These are phyloP conservation scores for Nitzschia sp. DNA, from an alignment of 108 stramenopile genomes.

Conservation along the genomic window DNA sequence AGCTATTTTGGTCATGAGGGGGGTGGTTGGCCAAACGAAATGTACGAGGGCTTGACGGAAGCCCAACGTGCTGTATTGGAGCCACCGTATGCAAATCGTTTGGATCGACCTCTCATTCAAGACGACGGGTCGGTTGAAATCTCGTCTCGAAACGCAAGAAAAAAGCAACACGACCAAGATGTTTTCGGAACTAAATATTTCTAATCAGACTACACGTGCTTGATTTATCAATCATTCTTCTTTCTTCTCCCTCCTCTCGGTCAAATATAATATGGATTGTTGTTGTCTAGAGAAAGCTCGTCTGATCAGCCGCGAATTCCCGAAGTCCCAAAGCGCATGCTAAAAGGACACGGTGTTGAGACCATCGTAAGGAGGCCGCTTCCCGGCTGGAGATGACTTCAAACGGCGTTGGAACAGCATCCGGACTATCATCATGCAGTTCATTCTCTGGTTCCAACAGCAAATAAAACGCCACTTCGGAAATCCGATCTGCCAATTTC, in stretches of 20 bases:
- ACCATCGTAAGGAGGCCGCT: slow-evolving; percentile 50
- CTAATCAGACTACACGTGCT: slow-evolving; percentile 33
- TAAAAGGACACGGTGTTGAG: slow-evolving; percentile 52
- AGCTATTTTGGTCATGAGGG: slow-evolving; percentile 83
- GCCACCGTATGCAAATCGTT: slow-evolving; percentile 87
- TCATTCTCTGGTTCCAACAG: slow-evolving; percentile 35
- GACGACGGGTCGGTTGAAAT: slow-evolving; percentile 69
- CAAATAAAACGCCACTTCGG: slow-evolving; percentile 50
- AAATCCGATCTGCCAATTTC: slow-evolving; percentile 48
- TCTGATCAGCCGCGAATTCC: slow-evolving; percentile 32
- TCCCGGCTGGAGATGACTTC: slow-evolving; percentile 40
- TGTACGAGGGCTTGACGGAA: slow-evolving; percentile 78
- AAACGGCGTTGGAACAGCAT: not conserved
- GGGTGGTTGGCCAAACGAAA: slow-evolving; percentile 73
- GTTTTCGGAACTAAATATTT: slow-evolving; percentile 91
- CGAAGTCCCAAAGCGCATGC: slow-evolving; percentile 52
- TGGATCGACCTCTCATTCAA: slow-evolving; percentile 80
- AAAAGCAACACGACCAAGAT: slow-evolving; percentile 80
- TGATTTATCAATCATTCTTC: too few relatives aligned
- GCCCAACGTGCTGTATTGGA: slow-evolving; percentile 85
- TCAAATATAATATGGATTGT: not conserved
- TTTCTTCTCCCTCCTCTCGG: too few relatives aligned
- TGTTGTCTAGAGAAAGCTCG: slow-evolving; percentile 7
- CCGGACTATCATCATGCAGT: slow-evolving; percentile 8
- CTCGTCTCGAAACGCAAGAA: slow-evolving; percentile 66